These are phyloP conservation scores for Globisporangium acanthophoron DNA, from an alignment of 352 stramenopile species.

Conservation along the genomic window DNA sequence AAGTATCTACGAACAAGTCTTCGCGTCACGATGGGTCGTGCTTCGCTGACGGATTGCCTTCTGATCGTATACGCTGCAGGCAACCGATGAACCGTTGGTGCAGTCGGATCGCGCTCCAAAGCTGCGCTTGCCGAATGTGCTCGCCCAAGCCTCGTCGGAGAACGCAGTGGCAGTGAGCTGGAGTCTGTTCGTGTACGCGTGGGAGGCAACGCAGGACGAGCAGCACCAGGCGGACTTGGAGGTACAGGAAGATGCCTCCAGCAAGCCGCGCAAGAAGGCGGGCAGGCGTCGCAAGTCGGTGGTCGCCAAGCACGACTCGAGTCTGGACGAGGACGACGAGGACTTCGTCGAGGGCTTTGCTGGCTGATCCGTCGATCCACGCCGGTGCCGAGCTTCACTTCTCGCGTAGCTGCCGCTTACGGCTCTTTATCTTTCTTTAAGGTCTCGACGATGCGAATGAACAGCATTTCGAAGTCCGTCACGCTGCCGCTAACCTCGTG, in stretches of 20 bases:
- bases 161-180: slow-evolving; percentile 42
- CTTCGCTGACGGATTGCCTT: neutral
- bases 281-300: slow-evolving; percentile 30
- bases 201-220: slow-evolving; percentile 48
- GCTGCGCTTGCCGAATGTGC: slow-evolving; percentile 16
- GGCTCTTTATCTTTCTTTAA: slow-evolving; percentile 17
- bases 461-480: slow-evolving; percentile 49
- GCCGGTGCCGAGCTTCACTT: neutral
- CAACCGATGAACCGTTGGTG: slow-evolving; percentile 22
- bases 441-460: slow-evolving; percentile 60
- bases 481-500: slow-evolving; percentile 30
- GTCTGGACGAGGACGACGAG: slow-evolving; percentile 17
- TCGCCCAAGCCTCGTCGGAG: slow-evolving; percentile 20
- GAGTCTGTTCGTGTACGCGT: slow-evolving; percentile 56
- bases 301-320: slow-evolving; percentile 13
- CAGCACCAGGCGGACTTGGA: slow-evolving; percentile 71
- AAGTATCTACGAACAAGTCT: neutral
- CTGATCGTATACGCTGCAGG: slow-evolving; percentile 4
- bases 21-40: neutral
- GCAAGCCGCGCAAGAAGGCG: slow-evolving; percentile 13
- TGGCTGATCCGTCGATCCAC: neutral
- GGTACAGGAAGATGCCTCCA: slow-evolving; percentile 18
- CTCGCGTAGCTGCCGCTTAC: neutral
- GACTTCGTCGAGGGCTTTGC: slow-evolving; percentile 13
- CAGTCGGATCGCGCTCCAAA: slow-evolving; percentile 13